Percentiles rank a stretch among this genome's conserved stretches.
phyloP scores from a whole-genome alignment of 345 rosid genomes.

The Aethionema arabicum region DNA sequence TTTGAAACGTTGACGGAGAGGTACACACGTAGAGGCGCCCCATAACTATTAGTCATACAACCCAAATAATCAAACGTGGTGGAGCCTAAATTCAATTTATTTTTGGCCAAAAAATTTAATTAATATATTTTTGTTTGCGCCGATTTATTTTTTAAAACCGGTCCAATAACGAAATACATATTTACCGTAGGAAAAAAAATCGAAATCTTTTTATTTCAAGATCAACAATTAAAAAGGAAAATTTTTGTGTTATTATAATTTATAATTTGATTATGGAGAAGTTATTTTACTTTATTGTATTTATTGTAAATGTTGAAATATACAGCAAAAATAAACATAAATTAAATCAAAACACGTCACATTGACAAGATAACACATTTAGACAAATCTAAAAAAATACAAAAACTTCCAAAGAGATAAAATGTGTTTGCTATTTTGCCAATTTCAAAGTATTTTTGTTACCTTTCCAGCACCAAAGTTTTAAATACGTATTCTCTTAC shows the following conservation, averaged over 20 bases:
- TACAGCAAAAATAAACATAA: slow-evolving; percentile 28
- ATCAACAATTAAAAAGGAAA: too few species aligned
- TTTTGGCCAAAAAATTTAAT: slow-evolving; percentile 7
- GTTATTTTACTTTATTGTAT: slow-evolving; percentile 24
- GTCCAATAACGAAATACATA: too few species aligned
- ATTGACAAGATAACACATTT: slow-evolving; percentile 31
- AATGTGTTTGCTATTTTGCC: slow-evolving; percentile 23
- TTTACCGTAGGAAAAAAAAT: too few species aligned
- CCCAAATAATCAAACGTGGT: neutral
- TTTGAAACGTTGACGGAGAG: slow-evolving; percentile 19
- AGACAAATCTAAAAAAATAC: slow-evolving; percentile 29
- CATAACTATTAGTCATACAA: slow-evolving; percentile 29
- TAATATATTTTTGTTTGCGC: neutral
- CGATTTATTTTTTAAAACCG: too few species aligned
- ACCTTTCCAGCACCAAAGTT: slow-evolving; percentile 38
- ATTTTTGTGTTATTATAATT: too few species aligned
- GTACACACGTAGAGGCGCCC: slow-evolving; percentile 33
- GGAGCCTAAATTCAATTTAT: neutral
- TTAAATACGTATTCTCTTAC: slow-evolving; percentile 18
- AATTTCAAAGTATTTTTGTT: slow-evolving; percentile 25
- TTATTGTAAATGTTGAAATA: slow-evolving; percentile 36
- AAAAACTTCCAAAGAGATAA: neutral
- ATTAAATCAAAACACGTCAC: slow-evolving; percentile 27
- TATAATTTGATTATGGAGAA: slow-evolving; percentile 20
- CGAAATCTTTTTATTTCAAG: too few species aligned